Evolutionary conservation across 306 rosid genomes (phyloP).

Genomic region (Alnus rubra): DNA sequence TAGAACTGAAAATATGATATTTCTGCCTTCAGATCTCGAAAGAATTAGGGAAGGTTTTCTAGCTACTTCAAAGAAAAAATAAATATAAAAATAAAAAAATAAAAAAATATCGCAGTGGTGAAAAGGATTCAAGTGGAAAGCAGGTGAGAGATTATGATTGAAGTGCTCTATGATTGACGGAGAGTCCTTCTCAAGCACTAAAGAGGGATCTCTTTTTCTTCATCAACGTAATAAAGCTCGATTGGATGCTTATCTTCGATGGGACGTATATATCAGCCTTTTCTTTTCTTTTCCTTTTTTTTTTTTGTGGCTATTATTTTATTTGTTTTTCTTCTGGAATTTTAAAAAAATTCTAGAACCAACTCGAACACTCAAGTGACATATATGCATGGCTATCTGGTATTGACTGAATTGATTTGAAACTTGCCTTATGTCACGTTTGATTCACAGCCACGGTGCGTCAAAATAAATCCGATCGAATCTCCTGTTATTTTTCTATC

Average conservation of each 20-base stretch:
- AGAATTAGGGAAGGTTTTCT: too few relatives aligned
- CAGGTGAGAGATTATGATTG: slow-evolving; percentile 35
- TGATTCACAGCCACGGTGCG: too few relatives aligned
- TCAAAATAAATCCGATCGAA: too few relatives aligned
- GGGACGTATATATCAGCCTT: too few relatives aligned
- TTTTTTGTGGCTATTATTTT: slow-evolving; percentile 6
- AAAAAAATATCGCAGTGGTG: neutral
- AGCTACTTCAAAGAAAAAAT: too few relatives aligned
- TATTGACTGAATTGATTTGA: too few relatives aligned
- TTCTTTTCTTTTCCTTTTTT: neutral
- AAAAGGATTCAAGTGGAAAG: slow-evolving; percentile 5
- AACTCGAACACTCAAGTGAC: neutral
- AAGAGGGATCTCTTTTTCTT: slow-evolving; percentile 3
- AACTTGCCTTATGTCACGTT: too few relatives aligned
- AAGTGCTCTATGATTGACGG: slow-evolving; percentile 31
- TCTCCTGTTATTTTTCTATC: too few relatives aligned
- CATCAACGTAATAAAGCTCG: neutral
- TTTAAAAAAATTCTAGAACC: neutral
- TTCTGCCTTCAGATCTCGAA: neutral
- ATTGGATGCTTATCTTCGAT: slow-evolving; percentile 12
- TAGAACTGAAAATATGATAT: too few relatives aligned
- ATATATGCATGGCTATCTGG: neutral
- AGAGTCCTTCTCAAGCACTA: slow-evolving; percentile 40
- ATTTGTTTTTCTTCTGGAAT: neutral
- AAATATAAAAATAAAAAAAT: neutral